Evolutionary conservation across 768 basidiomycete species (phyloP).

Genomic region (Sarcodon aspratus): DNA sequence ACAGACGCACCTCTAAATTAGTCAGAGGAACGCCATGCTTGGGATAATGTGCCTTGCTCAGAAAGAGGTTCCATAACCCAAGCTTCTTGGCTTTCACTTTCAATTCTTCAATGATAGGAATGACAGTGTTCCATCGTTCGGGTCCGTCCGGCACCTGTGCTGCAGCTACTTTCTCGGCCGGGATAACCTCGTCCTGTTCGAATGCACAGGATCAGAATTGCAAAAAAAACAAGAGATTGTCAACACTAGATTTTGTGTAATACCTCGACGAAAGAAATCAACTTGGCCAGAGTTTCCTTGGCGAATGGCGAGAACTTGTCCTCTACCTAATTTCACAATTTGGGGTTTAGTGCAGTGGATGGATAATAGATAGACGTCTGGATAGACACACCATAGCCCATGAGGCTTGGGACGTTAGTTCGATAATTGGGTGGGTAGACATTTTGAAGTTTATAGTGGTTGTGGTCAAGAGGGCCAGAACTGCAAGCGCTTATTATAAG

Average conservation of each 20-base stretch:
- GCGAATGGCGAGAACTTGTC: slow-evolving; percentile 88
- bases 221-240: neutral
- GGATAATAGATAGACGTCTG: too few species aligned
- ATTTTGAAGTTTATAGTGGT: slow-evolving; percentile 12
- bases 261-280: slow-evolving; percentile 81
- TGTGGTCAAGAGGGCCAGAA: too few species aligned
- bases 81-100: slow-evolving; percentile 80
- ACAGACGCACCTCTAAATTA: slow-evolving; percentile 71
- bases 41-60: slow-evolving; percentile 91
- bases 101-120: slow-evolving; percentile 72
- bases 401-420: slow-evolving; percentile 73
- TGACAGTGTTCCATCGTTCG: slow-evolving; percentile 75
- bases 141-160: slow-evolving; percentile 71
- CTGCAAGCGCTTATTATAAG: too few species aligned
- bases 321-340: slow-evolving; percentile 44
- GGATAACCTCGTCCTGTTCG: slow-evolving; percentile 75
- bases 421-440: slow-evolving; percentile 59
- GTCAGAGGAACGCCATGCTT: slow-evolving; percentile 80
- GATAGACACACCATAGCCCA: slow-evolving; percentile 66
- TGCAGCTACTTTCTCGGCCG: slow-evolving; percentile 66
- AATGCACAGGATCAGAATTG: neutral
- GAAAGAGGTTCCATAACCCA: slow-evolving; percentile 96
- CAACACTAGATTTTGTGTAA: slow-evolving; percentile 6
- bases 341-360: slow-evolving; percentile 1
- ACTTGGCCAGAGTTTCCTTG: slow-evolving; percentile 74